A percentile compares a stretch with the other conserved stretches of the same genome.
Evolutionary conservation across 2,329 filamentous ascomycete genomes (phyloP).

Genomic region (Aspergillus niger): DNA sequence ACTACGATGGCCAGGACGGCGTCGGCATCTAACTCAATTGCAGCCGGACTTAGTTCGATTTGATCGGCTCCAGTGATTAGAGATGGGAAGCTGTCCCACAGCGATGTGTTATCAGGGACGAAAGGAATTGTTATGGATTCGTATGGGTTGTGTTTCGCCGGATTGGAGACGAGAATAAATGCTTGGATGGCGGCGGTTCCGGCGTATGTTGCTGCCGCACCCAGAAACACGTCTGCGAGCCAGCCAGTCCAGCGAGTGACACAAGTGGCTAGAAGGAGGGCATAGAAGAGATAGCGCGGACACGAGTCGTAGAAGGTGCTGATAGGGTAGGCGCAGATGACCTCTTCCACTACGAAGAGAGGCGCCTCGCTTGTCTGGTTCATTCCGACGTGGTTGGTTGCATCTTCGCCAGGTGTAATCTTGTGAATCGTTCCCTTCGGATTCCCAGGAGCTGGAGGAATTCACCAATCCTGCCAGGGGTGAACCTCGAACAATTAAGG

Average conservation of each 20-base stretch:
- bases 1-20: slow-evolving; percentile 38
- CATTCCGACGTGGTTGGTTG: not conserved
- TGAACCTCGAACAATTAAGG: not conserved
- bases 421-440: not conserved
- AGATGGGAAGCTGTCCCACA: slow-evolving; percentile 21
- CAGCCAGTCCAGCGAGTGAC: slow-evolving; percentile 35
- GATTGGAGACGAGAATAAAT: slow-evolving; percentile 33
- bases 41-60: slow-evolving; percentile 29
- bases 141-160: slow-evolving; percentile 9
- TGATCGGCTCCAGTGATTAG: slow-evolving; percentile 23
- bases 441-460: not conserved
- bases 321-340: slow-evolving; percentile 35
- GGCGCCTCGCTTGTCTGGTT: not conserved
- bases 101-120: slow-evolving; percentile 18
- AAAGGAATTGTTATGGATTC: slow-evolving; percentile 28
- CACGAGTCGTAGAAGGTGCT: slow-evolving; percentile 37
- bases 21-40: slow-evolving; percentile 35
- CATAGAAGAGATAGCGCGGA: slow-evolving; percentile 38
- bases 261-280: slow-evolving; percentile 30
- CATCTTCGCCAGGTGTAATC: too few species aligned
- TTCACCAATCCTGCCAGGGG: not conserved
- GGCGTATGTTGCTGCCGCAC: slow-evolving; percentile 36
- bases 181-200: slow-evolving; percentile 35
- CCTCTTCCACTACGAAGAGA: slow-evolving; percentile 33
- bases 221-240: slow-evolving; percentile 35